A percentile compares a stretch with the other conserved stretches of the same genome.
phyloP scores from a whole-genome alignment of 192 early-diverging fungal genomes.

The Gamsiella multidivaricata region DNA sequence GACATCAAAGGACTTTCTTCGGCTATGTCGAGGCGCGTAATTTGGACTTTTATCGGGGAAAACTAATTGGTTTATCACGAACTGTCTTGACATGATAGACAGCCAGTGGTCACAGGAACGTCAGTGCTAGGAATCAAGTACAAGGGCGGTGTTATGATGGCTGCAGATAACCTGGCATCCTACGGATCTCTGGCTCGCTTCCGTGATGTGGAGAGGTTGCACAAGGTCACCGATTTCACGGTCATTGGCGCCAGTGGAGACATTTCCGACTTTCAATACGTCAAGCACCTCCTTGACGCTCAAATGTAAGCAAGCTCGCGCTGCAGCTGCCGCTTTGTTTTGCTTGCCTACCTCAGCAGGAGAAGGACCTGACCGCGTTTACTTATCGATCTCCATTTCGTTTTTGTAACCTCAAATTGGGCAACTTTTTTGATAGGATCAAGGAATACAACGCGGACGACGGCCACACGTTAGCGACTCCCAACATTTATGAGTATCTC shows the following conservation, averaged over 20 bases:
- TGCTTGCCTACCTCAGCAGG: too few relatives aligned
- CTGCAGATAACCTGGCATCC: constrained; percentile 94
- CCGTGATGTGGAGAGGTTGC: constrained; percentile 87
- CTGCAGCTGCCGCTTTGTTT: neutral
- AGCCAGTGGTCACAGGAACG: constrained; percentile 92
- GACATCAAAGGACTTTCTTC: neutral
- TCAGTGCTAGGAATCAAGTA: constrained; percentile 95
- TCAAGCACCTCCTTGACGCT: constrained; percentile 84
- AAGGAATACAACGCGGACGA: constrained; percentile 91
- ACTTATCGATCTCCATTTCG: neutral
- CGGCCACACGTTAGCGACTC: constrained; percentile 85
- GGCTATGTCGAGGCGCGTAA: neutral
- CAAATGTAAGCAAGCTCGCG: constrained; percentile 63
- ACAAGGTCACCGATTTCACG: constrained; percentile 85
- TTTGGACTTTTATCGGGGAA: too few relatives aligned
- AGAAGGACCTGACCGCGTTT: constrained; percentile 17
- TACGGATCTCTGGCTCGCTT: constrained; percentile 95
- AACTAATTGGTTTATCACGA: too few relatives aligned
- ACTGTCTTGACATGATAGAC: constrained; percentile 48
- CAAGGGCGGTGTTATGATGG: constrained; percentile 97
- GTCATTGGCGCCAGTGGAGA: constrained; percentile 93
- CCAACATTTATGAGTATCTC: constrained; percentile 92
- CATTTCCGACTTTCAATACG: constrained; percentile 93
- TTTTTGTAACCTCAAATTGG: too few relatives aligned
- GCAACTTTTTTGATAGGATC: constrained; percentile 64